Conservation (phyloP, 495 filamentous ascomycete genomes). For the Ramalina intermedia region DNA sequence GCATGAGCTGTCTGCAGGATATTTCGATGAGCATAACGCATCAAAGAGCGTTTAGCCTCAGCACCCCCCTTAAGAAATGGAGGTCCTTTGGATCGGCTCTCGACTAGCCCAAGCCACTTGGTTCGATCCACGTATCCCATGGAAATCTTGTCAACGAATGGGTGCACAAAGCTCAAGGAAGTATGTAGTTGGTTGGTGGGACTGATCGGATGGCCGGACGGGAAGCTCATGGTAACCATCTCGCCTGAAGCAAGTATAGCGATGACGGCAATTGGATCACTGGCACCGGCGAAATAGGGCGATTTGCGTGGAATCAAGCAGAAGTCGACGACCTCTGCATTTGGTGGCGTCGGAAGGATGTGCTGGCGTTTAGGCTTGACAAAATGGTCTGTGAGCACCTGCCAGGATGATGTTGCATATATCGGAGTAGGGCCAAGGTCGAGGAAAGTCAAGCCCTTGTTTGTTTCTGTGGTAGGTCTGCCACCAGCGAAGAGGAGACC, state of each 20-base stretch:
- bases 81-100: constrained; percentile 59
- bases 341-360: constrained; percentile 63
- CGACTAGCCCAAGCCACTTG: constrained; percentile 78
- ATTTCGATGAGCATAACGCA: constrained; percentile 66
- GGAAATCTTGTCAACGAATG: constrained; percentile 58
- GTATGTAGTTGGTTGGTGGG: constrained; percentile 84
- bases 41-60: constrained; percentile 47
- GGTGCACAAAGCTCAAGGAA: constrained; percentile 71
- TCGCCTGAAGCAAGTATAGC: constrained; percentile 73
- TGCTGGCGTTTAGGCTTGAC: constrained; percentile 51
- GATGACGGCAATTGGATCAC: constrained; percentile 79
- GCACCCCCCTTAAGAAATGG: constrained; percentile 62
- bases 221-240: constrained; percentile 75
- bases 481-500: constrained; percentile 80
- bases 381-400: constrained; percentile 62
- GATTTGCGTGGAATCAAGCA: constrained; percentile 66
- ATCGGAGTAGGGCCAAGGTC: constrained; percentile 81
- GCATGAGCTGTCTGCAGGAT: constrained; percentile 71
- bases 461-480: constrained; percentile 40
- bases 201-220: constrained; percentile 75
- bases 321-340: constrained; percentile 66
- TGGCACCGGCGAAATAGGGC: constrained; percentile 72
- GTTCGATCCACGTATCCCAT: constrained; percentile 57
- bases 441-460: constrained; percentile 70
- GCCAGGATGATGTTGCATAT: constrained; percentile 82